Conservation (phyloP, 129 eudicot species). For the Tanacetum coccineum region DNA sequence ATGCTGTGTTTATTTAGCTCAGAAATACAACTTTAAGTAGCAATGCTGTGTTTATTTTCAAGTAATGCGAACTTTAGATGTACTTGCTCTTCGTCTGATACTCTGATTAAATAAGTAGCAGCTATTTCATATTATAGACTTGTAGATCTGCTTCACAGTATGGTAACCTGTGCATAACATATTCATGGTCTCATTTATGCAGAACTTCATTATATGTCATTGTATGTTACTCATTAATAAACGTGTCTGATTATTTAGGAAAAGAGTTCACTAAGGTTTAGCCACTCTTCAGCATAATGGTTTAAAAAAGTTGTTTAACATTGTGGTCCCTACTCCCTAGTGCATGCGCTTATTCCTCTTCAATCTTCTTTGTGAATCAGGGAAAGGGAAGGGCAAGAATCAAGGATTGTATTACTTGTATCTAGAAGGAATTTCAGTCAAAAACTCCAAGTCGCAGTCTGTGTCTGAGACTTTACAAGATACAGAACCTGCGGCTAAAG, state of each 20-base stretch:
- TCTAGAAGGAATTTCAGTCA: conserved; percentile 80
- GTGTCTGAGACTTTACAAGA: conserved; percentile 42
- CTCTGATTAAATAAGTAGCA: neutral
- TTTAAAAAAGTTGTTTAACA: neutral
- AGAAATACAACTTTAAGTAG: neutral
- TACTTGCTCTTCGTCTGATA: neutral
- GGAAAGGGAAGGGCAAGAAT: conserved; percentile 81
- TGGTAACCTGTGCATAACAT: neutral
- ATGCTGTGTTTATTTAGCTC: neutral
- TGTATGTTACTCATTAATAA: neutral
- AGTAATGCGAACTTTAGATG: neutral
- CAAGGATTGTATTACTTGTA: conserved; percentile 93
- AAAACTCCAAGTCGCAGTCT: conserved; percentile 76
- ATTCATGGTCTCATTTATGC: neutral
- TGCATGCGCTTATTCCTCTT: neutral
- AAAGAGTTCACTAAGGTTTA: neutral
- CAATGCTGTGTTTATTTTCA: neutral
- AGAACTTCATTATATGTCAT: neutral
- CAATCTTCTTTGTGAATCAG: conserved; percentile 34
- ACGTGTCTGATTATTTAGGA: neutral
- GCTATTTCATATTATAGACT: neutral
- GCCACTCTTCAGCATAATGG: neutral
- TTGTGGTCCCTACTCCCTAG: neutral
- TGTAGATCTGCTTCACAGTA: neutral
- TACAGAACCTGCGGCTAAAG: conserved; percentile 36